A percentile compares a stretch with the other conserved stretches of the same genome.
These are phyloP conservation scores for Lippia alba DNA, from an alignment of 305 asterid genomes.

Conservation along the genomic window DNA sequence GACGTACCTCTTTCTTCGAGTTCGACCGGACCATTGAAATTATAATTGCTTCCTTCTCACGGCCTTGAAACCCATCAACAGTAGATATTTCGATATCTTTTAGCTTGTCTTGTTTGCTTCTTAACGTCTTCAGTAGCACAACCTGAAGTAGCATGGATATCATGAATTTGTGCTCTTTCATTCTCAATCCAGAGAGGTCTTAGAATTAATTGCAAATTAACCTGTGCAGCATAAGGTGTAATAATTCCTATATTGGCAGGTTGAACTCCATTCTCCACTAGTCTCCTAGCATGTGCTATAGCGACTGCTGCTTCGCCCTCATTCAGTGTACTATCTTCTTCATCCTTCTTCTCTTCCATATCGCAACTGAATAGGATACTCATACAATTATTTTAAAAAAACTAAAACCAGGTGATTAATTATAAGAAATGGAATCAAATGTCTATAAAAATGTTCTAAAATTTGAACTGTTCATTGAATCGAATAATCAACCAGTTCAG, in stretches of 20 bases:
- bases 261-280: conserved; percentile 81
- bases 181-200: conserved; percentile 19
- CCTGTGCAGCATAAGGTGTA: conserved; percentile 98
- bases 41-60: conserved; percentile 96
- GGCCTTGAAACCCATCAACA: conserved; percentile 98
- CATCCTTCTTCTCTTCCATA: conserved; percentile 98
- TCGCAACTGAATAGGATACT: conserved; percentile 67
- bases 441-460: too few species aligned
- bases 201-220: conserved; percentile 29
- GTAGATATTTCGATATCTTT: conserved; percentile 92
- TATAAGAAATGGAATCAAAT: too few species aligned
- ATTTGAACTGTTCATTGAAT: too few species aligned
- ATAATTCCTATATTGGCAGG: conserved; percentile 88
- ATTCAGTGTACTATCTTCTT: conserved; percentile 90
- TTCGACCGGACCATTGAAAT: conserved; percentile 98
- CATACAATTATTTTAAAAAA: background rate
- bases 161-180: conserved; percentile 16
- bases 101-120: conserved; percentile 78
- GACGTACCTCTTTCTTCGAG: conserved; percentile 85
- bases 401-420: too few species aligned
- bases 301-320: conserved; percentile 96
- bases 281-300: conserved; percentile 89
- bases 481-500: too few species aligned
- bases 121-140: conserved; percentile 79
- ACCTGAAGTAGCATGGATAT: conserved; percentile 53